Evolutionary conservation across 768 basidiomycete genomes (phyloP), one percentile per base, ranked within the genome.

Genomic region (Pleurotus citrinopileatus): DNA sequence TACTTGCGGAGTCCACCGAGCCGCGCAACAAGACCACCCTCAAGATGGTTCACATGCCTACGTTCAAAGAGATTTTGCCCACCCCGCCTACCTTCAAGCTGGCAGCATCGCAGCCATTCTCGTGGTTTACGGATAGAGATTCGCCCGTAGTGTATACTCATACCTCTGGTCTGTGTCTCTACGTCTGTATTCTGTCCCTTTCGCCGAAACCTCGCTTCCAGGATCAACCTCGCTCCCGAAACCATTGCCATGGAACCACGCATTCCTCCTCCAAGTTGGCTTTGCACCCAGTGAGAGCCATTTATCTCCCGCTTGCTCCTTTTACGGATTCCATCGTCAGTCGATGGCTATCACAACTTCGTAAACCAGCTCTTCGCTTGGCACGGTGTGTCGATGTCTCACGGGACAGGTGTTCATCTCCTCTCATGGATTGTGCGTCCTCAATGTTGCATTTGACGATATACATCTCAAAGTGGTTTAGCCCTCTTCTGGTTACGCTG

Each of bases 211-310:
- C 19, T 29, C 34, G 20, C 23, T 50, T 56, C 42, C 9, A 58
- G 61, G 53, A 40, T 58, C 57, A 29, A 50, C 57, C 8, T 44
- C 54, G n/a, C 42, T 58, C 28, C 57, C 57, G 2, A 58, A 58
- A 29, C 55, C 63, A 12, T 50, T 58, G 12, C 28, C 54, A 9
- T 58, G 57, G 55, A 55, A 29, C 17, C 28, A 59, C 23, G 17
- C 13, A 42, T 23, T 54, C 27, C 20, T 57, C 13, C 23, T 58
- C 25, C 36, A 65, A 57, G 50, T 55, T 26, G 46, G 42, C 15
- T 20, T 44, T 20, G 50, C 40, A 8, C 48, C 57, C 23, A 28
- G 57, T 58, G 28, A 15, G 44, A 26, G 6, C 8, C 32, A 12
- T 55, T 19, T 26, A 23, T 7, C 37, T 43, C 40, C 15, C 46